Evolutionary conservation across 257 asterid species (phyloP).

Genomic region (Prunella vulgaris): DNA sequence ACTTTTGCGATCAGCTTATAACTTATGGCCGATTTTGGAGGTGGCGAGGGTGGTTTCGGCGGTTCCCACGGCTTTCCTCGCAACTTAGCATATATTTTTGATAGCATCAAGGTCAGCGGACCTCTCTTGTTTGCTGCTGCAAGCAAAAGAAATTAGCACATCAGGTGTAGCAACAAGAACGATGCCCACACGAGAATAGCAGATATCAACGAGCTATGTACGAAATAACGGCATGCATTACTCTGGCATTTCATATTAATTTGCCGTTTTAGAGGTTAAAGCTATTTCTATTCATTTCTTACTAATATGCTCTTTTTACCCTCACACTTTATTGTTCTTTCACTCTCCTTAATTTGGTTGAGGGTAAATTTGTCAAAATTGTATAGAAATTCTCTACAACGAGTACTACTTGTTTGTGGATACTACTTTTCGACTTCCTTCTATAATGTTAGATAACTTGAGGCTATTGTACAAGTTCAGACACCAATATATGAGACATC

Average conservation of each 20-base stretch:
- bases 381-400: too few species aligned
- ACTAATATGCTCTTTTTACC: too few species aligned
- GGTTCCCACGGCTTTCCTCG: conserved; percentile 55
- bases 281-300: too few species aligned
- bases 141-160: neutral
- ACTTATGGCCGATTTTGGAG: conserved; percentile 34
- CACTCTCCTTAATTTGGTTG: too few species aligned
- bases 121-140: conserved; percentile 49
- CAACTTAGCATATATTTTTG: conserved; percentile 54
- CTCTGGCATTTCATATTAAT: too few species aligned
- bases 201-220: neutral
- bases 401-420: neutral
- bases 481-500: neutral
- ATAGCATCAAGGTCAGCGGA: conserved; percentile 42
- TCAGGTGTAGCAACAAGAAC: neutral
- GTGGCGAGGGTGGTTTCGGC: conserved; percentile 27
- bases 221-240: neutral
- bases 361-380: too few species aligned
- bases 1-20: conserved; percentile 62
- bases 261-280: too few species aligned
- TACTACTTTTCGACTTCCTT: neutral
- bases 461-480: neutral
- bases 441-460: neutral
- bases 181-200: neutral
- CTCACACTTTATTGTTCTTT: too few species aligned